Evolutionary conservation across 495 filamentous ascomycete genomes (phyloP), one percentile per base, ranked within the genome.

Genomic region (Aspergillus nanangensis): DNA sequence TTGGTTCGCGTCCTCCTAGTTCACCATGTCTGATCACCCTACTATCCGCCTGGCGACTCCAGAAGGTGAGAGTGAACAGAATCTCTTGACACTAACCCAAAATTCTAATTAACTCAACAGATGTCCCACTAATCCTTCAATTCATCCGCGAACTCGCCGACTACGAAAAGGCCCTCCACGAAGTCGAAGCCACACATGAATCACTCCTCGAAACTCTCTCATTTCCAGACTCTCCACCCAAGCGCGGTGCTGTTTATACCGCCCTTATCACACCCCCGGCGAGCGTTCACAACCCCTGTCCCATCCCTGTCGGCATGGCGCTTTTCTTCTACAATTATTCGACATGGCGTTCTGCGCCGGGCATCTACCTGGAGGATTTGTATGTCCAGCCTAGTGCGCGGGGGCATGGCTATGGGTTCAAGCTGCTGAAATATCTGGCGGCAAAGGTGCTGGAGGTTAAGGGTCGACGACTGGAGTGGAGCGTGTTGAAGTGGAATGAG

Each of bases 311-410:
- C 4, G 79, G 77, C 41, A 77, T 83, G 71, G 83, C 79, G 0
- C 67, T 87, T 8, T 87, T 79, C 70, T 89, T 84, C 73, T 74
- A 77, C 60, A 87, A 81, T 59, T 89, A 86, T 60, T 80, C 80
- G 46, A 96, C 93, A 4, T 97, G 93, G 93, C 80, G 84, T 29
- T 80, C 84, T 3, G 77, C 78, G 8, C 85, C 93, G 2, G 93
- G 93, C 1, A 90, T 98, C 53, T 96, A 93, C 58, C 83, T 98
- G 10, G 93, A 98, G 61, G 93, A 98, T 60, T 70, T 98, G 8
- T 96, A 87, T 56, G 88, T 98, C 23, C 71, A 82, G 56, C 77
- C 82, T 18, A 66, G 63, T 20, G 83, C 84, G 36, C 69, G 93
- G 4, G 82, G 82, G 17, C 72, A 79, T 23, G 91, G 92, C 3